These are phyloP conservation scores for Aspergillus candidus DNA, from an alignment of 2,329 filamentous ascomycete genomes.

Conservation along the genomic window DNA sequence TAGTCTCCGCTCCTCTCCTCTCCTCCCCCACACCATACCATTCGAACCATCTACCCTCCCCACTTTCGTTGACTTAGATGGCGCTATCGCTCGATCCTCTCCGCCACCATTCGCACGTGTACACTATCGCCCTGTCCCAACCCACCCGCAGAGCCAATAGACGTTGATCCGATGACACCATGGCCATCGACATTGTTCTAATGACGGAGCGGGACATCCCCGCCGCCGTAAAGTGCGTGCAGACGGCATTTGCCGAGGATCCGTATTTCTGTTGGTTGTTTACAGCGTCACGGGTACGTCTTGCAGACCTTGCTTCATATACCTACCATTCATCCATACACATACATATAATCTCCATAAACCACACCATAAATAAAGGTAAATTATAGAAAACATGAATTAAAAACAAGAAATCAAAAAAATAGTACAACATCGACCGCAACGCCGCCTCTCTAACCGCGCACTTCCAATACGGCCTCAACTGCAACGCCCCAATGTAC, in stretches of 20 bases:
- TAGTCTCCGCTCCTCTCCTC: neutral
- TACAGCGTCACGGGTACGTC: slow-evolving; percentile 49
- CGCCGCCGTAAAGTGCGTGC: slow-evolving; percentile 58
- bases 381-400: neutral
- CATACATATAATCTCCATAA: neutral
- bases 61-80: slow-evolving; percentile 20
- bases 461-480: slow-evolving; percentile 64
- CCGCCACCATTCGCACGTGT: slow-evolving; percentile 26
- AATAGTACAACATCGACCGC: slow-evolving; percentile 52
- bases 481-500: slow-evolving; percentile 58
- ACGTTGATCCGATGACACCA: slow-evolving; percentile 25
- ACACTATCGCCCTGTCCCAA: slow-evolving; percentile 30
- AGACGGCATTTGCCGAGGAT: slow-evolving; percentile 60
- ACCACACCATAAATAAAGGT: neutral
- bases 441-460: slow-evolving; percentile 54
- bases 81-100: slow-evolving; percentile 27
- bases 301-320: neutral
- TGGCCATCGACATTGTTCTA: slow-evolving; percentile 51
- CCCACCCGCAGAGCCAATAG: slow-evolving; percentile 27
- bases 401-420: slow-evolving; percentile 8
- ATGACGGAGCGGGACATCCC: slow-evolving; percentile 57
- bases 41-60: neutral
- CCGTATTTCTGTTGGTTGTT: slow-evolving; percentile 64
- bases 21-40: neutral
- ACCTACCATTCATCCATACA: neutral